Evolutionary conservation across 805 yeast genomes (phyloP).

Genomic region (Tetrapisispora phaffii): DNA sequence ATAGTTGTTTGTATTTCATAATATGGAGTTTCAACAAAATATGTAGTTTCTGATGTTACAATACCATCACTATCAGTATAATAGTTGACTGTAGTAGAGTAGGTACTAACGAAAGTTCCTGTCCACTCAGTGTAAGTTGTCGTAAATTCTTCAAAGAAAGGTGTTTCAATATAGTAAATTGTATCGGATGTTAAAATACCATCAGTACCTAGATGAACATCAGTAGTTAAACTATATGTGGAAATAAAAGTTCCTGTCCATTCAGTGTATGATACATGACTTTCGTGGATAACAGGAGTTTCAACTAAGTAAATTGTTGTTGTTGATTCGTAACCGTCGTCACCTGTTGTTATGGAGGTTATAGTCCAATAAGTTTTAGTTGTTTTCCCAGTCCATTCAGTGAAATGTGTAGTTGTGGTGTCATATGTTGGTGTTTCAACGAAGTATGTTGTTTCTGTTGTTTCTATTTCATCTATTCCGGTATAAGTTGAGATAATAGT

Average conservation of each 20-base stretch:
- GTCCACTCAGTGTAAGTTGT: not conserved
- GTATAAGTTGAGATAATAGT: not conserved
- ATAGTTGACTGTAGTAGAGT: not conserved
- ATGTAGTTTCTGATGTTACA: not conserved
- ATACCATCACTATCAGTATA: slow-evolving; percentile 1
- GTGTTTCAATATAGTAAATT: slow-evolving; percentile 4
- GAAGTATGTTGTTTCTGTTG: not conserved
- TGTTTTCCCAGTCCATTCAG: not conserved
- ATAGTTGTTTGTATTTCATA: slow-evolving; percentile 1
- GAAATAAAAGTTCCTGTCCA: not conserved
- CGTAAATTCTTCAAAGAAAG: slow-evolving; percentile 1
- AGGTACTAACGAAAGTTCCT: not conserved
- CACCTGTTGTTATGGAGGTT: not conserved
- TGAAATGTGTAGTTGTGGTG: not conserved
- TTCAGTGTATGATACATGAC: not conserved
- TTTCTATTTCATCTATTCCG: slow-evolving; percentile 3
- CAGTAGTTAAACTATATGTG: not conserved
- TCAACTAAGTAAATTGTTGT: slow-evolving; percentile 1
- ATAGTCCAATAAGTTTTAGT: not conserved
- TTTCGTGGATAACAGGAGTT: slow-evolving; percentile 1
- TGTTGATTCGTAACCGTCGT: slow-evolving; percentile 1
- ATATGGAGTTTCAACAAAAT: slow-evolving; percentile 1
- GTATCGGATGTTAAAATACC: slow-evolving; percentile 1
- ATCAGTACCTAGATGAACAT: not conserved
- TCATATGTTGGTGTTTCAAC: not conserved